Base-by-base conservation (phyloP, 345 rosid genomes). In the Sisymbrium irio region DNA sequence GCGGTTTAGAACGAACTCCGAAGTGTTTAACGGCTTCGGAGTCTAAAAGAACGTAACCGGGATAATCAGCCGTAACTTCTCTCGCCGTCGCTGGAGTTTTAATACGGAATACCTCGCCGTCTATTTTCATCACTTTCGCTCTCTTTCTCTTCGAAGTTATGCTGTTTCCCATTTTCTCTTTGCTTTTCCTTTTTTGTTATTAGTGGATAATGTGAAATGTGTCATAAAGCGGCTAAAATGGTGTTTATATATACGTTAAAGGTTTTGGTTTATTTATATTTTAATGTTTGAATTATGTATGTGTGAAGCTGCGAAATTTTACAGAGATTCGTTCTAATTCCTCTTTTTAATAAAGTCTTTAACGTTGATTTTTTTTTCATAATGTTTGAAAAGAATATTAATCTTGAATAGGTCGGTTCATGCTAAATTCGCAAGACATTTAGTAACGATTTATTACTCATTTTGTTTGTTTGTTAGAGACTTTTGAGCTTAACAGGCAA, bases 111-210 rank as follows among this genome's bases (percentile, higher is more conserved):
- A 88, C 86, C 76, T 95, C 96, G 18, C 99, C 99, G 82, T 83
- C 83, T 54, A 95, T 79, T 45, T 84, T 92, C 98, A 95, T 92
- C 37, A 95, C 86, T 55, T 90, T 92, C 0, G 90, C 84, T 71
- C 13, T 86, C 63, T 71, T 77, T 47, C 82, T 85, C 57, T 83
- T 83, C 36, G 78, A 68, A 54, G 88, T 88, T 5, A 92, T 65
- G 69, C 50, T 81, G 83, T 92, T 95, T 44, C 98, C 98, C 99
- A 92, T 92, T 64, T 30, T 65, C 33, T 57, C n/a, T 59, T 42
- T n/a, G n/a, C n/a, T n/a, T n/a, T n/a, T n/a, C n/a, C n/a, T 6
- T 50, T 57, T 45, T 30, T 11, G 60, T 55, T 63, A 18, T 17
- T 61, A 1, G 40, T 76, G 69, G 69, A 69, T 60, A 46, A 61